A percentile compares a stretch with the other conserved stretches of the same genome.
Evolutionary conservation across 768 basidiomycete genomes (phyloP).

Genomic region (Hericium rajendrae): DNA sequence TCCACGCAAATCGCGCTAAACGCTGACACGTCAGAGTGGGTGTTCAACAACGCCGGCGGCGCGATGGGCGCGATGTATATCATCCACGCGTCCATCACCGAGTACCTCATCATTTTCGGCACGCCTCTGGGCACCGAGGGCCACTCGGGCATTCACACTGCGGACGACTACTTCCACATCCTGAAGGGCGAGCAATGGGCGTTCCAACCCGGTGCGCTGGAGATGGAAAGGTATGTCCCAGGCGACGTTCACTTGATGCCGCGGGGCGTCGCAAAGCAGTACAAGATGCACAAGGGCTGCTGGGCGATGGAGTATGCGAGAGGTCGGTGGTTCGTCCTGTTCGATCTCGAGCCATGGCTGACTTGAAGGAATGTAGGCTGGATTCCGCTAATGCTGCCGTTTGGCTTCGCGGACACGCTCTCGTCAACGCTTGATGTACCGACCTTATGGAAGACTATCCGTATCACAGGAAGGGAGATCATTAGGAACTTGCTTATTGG

Average conservation of each 20-base stretch:
- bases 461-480: constrained; percentile 79
- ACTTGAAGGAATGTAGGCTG: constrained; percentile 52
- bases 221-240: constrained; percentile 76
- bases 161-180: constrained; percentile 98
- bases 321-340: constrained; percentile 36
- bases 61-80: constrained; percentile 99
- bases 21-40: constrained; percentile 69
- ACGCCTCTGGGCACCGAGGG: constrained; percentile 97
- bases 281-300: constrained; percentile 95
- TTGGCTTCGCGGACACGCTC: constrained; percentile 80
- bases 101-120: constrained; percentile 94
- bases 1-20: constrained; percentile 43
- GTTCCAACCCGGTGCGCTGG: constrained; percentile 68
- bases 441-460: constrained; percentile 69
- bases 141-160: constrained; percentile 87
- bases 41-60: constrained; percentile 95
- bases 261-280: constrained; percentile 85
- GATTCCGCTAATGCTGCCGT: constrained; percentile 95
- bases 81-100: constrained; percentile 93
- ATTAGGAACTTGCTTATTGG: constrained; percentile 70
- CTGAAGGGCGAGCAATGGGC: constrained; percentile 93
- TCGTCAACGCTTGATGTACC: constrained; percentile 84
- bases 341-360: not conserved
- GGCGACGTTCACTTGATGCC: constrained; percentile 81
- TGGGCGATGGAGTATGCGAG: constrained; percentile 93